phyloP scores from a whole-genome alignment of 2,329 filamentous ascomycete species.

The Pseudonectria buxi region DNA sequence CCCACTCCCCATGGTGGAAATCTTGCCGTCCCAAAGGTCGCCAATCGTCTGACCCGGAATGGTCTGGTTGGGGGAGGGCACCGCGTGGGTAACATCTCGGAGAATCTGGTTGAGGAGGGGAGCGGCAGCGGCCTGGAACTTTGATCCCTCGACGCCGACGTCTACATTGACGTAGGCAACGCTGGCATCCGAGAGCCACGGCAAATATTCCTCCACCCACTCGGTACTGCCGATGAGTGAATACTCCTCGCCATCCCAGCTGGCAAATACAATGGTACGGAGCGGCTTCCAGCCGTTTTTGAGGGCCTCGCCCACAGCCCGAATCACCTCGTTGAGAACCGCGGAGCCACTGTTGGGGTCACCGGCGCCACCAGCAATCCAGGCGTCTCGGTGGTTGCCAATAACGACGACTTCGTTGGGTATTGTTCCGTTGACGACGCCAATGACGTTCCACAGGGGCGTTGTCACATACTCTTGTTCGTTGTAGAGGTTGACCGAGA shows the following conservation, averaged over 20 bases:
- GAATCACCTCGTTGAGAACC: conserved; percentile 69
- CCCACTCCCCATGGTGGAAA: conserved; percentile 63
- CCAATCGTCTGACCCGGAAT: conserved; percentile 62
- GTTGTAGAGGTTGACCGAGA: conserved; percentile 69
- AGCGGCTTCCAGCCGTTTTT: conserved; percentile 55
- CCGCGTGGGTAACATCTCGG: conserved; percentile 55
- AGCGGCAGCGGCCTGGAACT: conserved; percentile 60
- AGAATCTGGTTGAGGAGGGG: conserved; percentile 71
- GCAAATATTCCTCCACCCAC: conserved; percentile 85
- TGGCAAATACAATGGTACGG: conserved; percentile 84
- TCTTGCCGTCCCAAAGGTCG: conserved; percentile 58
- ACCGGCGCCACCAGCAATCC: conserved; percentile 77
- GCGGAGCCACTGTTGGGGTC: conserved; percentile 82
- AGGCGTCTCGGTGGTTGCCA: conserved; percentile 89
- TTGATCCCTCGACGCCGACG: conserved; percentile 58
- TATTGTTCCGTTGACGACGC: conserved; percentile 81
- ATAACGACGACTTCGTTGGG: conserved; percentile 80
- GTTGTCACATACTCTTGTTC: conserved; percentile 77
- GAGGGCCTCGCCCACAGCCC: conserved; percentile 65
- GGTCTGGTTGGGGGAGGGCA: conserved; percentile 71
- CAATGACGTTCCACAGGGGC: conserved; percentile 86
- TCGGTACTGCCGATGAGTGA: conserved; percentile 81
- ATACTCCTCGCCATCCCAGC: conserved; percentile 80
- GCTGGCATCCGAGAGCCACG: conserved; percentile 67
- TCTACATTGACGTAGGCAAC: conserved; percentile 87